Evolutionary conservation across 805 yeast species (phyloP).

Genomic region (Barnettozyma pratensis): DNA sequence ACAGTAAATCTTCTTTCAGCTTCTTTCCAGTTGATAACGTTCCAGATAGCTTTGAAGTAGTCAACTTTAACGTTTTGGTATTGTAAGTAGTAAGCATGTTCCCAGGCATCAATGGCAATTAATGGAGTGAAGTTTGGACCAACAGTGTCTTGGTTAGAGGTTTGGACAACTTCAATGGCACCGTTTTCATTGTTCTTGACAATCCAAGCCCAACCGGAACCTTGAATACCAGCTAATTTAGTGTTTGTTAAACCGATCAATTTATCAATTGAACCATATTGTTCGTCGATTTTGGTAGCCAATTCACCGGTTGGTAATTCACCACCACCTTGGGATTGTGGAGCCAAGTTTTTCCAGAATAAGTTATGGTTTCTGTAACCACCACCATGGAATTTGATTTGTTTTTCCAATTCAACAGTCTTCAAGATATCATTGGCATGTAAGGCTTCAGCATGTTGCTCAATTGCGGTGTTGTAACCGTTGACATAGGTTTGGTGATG

Average conservation of each 20-base stretch:
- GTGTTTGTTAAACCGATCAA: constrained; percentile 60
- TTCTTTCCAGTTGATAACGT: constrained; percentile 89
- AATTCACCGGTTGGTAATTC: constrained; percentile 50
- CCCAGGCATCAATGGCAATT: constrained; percentile 94
- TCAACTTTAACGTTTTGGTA: constrained; percentile 89
- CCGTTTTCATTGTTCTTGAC: constrained; percentile 76
- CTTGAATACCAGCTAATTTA: constrained; percentile 82
- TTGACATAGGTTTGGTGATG: constrained; percentile 91
- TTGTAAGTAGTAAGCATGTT: constrained; percentile 92
- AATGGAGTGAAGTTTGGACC: constrained; percentile 61
- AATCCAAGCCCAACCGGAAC: constrained; percentile 94
- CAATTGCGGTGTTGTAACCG: constrained; percentile 75
- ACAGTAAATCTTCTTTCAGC: constrained; percentile 67
- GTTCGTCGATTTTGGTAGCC: constrained; percentile 50
- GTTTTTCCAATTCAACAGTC: constrained; percentile 61
- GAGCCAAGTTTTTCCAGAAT: constrained; percentile 87
- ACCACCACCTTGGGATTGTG: constrained; percentile 74
- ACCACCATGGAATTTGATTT: constrained; percentile 89
- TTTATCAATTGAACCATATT: constrained; percentile 71
- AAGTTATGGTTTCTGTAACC: constrained; percentile 82
- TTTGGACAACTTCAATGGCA: constrained; percentile 73
- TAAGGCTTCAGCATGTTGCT: constrained; percentile 64
- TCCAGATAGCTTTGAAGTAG: constrained; percentile 92
- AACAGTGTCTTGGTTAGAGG: constrained; percentile 84
- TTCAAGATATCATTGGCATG: constrained; percentile 52